Base-by-base conservation (phyloP, 2,329 filamentous ascomycete genomes). In the Calonectria fujianensis region DNA sequence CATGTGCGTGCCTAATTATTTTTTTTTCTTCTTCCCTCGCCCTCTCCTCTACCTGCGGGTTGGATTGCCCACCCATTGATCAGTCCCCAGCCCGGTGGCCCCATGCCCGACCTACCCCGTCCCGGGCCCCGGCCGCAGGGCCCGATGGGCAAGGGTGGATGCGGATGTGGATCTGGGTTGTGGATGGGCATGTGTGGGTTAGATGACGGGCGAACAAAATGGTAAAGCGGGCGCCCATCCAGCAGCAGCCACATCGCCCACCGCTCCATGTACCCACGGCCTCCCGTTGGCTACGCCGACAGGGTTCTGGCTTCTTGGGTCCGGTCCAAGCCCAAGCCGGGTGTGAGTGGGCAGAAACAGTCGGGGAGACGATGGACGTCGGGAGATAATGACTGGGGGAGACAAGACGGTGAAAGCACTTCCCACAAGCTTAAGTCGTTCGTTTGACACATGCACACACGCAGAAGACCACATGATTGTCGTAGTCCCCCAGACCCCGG, bases 181-280 rank as follows among this genome's bases (percentile, higher is more conserved):
- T 52, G 48, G 54, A 69, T 52, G 65, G 27, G 52, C 51, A 48
- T 65, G 69, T 61, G 57, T 52, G 45, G 54, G 57, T 57, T 64
- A 52, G 68, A 64, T 54, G 37, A 35, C 50, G 24, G 57, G 54
- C 45, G 71, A 73, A 65, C 65, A 51, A 51, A 51, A 59, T 35
- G 52, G 48, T 16, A 50, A 8, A n/a, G 27, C 51, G 51, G 51
- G 39, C 20, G 59, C 76, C 79, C 79, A 80, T 80, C 79, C 78
- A 80, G 74, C 76, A 78, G 63, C 77, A 80, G 79, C 79, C 79
- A 80, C 79, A 80, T 80, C 79, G 79, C 76, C 78, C 79, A 79
- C 74, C 68, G 69, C 72, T 67, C 54, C 61, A 59, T 65, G 48
- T 18, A 41, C 67, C 74, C 77, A 74, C 70, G 65, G 65, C 54